These are phyloP conservation scores for Podila minutissima DNA, from an alignment of 192 early-diverging fungal species.

Conservation along the genomic window DNA sequence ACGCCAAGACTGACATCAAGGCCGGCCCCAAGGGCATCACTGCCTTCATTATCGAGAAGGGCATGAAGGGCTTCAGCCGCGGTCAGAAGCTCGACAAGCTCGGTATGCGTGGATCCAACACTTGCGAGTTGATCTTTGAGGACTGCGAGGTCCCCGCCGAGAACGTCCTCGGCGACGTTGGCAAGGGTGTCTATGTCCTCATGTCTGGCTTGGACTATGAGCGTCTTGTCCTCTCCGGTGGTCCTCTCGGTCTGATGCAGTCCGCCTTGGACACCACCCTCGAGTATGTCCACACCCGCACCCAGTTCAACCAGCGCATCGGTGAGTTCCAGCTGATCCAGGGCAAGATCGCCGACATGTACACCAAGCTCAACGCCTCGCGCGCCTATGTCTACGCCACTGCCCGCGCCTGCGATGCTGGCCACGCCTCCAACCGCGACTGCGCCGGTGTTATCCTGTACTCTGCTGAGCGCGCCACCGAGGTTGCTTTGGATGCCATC, in stretches of 20 bases:
- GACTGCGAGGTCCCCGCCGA: slow-evolving; percentile 90
- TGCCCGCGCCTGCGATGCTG: slow-evolving; percentile 85
- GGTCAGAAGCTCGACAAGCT: slow-evolving; percentile 94
- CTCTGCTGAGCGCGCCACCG: slow-evolving; percentile 93
- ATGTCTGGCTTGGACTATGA: slow-evolving; percentile 96
- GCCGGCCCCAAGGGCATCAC: slow-evolving; percentile 92
- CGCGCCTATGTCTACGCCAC: slow-evolving; percentile 92
- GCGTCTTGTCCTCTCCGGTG: slow-evolving; percentile 89
- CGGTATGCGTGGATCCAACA: slow-evolving; percentile 97
- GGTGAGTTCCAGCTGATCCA: slow-evolving; percentile 94
- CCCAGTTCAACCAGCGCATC: slow-evolving; percentile 88
- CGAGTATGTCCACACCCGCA: slow-evolving; percentile 87
- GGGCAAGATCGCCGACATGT: slow-evolving; percentile 97
- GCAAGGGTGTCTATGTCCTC: slow-evolving; percentile 92
- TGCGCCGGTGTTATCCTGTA: slow-evolving; percentile 96
- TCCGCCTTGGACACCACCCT: slow-evolving; percentile 81
- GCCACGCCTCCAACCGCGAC: slow-evolving; percentile 85
- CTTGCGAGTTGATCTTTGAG: slow-evolving; percentile 95
- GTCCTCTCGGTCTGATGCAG: slow-evolving; percentile 94
- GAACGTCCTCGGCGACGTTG: slow-evolving; percentile 87
- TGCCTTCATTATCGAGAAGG: slow-evolving; percentile 93
- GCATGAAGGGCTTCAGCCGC: slow-evolving; percentile 85
- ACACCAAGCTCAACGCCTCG: slow-evolving; percentile 93
- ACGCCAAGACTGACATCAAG: slow-evolving; percentile 86
- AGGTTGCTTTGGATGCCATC: slow-evolving; percentile 91